These are phyloP conservation scores for Byssothecium circinans DNA, from an alignment of 2,329 filamentous ascomycete genomes.

Conservation along the genomic window DNA sequence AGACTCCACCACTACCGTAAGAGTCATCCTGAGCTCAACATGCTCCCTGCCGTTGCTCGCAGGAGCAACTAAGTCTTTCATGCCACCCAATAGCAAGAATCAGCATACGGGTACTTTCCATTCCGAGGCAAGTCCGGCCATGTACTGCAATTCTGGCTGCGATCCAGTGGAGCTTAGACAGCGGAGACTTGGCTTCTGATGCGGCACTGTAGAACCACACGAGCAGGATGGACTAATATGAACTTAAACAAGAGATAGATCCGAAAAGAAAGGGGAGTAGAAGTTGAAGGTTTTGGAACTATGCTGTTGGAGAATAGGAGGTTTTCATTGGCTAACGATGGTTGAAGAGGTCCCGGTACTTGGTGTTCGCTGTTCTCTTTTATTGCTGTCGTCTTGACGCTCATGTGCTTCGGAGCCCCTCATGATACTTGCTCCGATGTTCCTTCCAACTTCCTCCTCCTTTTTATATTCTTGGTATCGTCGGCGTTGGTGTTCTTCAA, in stretches of 20 bases:
- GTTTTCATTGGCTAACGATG: neutral
- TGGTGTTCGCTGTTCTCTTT: neutral
- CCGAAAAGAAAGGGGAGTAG: neutral
- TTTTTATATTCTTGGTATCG: neutral
- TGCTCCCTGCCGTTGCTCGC: neutral
- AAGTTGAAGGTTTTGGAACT: neutral
- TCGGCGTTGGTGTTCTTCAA: no score
- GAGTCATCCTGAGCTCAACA: slow-evolving; percentile 1
- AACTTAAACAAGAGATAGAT: neutral
- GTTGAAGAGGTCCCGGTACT: neutral
- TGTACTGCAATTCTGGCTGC: no score
- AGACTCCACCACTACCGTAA: neutral
- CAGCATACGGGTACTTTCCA: no score
- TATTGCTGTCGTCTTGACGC: neutral
- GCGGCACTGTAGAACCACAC: no score
- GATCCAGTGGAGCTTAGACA: neutral
- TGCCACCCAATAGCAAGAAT: neutral
- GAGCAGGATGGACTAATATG: neutral
- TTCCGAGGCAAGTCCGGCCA: no score
- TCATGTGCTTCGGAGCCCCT: neutral
- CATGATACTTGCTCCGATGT: neutral
- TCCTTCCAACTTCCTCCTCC: neutral
- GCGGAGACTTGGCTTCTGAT: no score
- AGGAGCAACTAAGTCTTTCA: neutral
- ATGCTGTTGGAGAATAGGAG: neutral